Evolutionary conservation across 2,329 filamentous ascomycete species (phyloP).

Genomic region (Nannizziopsis arthrosporioides): DNA sequence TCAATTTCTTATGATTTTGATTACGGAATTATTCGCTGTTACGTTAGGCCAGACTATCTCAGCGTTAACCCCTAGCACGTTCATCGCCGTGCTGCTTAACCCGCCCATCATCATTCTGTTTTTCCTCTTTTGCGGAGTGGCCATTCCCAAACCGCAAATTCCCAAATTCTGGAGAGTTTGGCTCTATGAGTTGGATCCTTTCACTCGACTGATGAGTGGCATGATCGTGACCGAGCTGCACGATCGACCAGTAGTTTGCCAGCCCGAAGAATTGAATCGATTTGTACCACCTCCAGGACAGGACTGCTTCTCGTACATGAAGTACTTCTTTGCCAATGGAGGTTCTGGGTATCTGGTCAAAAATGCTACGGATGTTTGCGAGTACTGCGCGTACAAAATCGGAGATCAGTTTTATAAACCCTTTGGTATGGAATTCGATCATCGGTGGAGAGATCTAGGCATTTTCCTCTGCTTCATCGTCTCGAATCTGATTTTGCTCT

Average conservation of each 20-base stretch:
- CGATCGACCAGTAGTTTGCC: constrained; percentile 23
- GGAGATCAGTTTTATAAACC: constrained; percentile 69
- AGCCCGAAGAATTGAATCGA: constrained; percentile 24
- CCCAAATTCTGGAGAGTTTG: constrained; percentile 71
- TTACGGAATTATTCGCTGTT: constrained; percentile 75
- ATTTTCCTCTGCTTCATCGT: constrained; percentile 66
- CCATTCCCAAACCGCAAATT: constrained; percentile 44
- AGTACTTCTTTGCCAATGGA: constrained; percentile 27
- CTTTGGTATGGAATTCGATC: constrained; percentile 53
- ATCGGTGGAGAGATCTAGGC: constrained; percentile 72
- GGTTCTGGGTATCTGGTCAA: constrained; percentile 42
- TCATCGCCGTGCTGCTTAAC: constrained; percentile 54
- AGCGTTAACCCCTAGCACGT: constrained; percentile 63
- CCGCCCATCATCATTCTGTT: constrained; percentile 69
- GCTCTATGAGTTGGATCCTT: constrained; percentile 58
- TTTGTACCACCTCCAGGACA: constrained; percentile 46
- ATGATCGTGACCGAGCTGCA: constrained; percentile 29
- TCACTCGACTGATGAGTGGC: constrained; percentile 47
- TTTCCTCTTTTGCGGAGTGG: constrained; percentile 47
- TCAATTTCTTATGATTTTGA: constrained; percentile 73
- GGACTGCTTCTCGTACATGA: constrained; percentile 48
- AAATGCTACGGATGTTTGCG: constrained; percentile 37
- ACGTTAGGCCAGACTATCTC: constrained; percentile 67
- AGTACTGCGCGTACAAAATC: constrained; percentile 56
- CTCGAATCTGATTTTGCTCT: constrained; percentile 59